Evolutionary conservation across 2,329 filamentous ascomycete species (phyloP), one percentile per base, ranked within the genome.

Genomic region (Fusarium virguliforme): DNA sequence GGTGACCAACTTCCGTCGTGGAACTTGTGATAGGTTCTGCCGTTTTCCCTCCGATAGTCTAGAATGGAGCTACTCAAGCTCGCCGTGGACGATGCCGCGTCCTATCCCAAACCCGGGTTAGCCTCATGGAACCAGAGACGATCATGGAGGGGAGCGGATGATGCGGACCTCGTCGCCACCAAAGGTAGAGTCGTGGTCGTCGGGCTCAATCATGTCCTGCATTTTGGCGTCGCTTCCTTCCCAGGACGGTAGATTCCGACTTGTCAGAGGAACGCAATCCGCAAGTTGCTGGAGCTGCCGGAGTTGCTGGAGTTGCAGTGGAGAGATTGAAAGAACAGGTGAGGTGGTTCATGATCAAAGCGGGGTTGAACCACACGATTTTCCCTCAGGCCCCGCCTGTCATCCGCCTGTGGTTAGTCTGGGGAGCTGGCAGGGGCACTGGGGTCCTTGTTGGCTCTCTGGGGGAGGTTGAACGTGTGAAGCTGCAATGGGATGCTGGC

Each of bases 21-120:
- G n/a, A 62, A 65, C 34, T 37, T 55, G 40, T 65, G 62, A 53
- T 65, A 65, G 3, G 62, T 65, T 34, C 62, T 62, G 32, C 62
- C 62, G 35, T 65, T 60, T 40, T 65, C 62, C 15, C 15, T 62
- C n/a, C 62, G 35, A 34, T 65, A 62, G 3, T 65, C 56, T 32
- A 65, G 40, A 28, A 62, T 65, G 5, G 56, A 61, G 28, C 48
- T 61, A 32, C 35, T 57, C 41, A 65, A 57, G 48, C 62, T 62
- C 26, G 40, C 18, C 6, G 58, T 62, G 7, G 58, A 64, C 6
- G 55, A 54, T 28, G 32, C 58, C 26, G n/a, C 53, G 37, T 57
- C 40, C 62, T 65, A 41, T 37, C 26, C 46, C 18, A 48, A 38
- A 60, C 22, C 30, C 41, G 26, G 28, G 56, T 55, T 55, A 55